Percentiles rank a stretch among this genome's conserved stretches.
These are phyloP conservation scores for Miscanthus lutarioriparius DNA, from an alignment of 176 grass and related monocot species.

Conservation along the genomic window DNA sequence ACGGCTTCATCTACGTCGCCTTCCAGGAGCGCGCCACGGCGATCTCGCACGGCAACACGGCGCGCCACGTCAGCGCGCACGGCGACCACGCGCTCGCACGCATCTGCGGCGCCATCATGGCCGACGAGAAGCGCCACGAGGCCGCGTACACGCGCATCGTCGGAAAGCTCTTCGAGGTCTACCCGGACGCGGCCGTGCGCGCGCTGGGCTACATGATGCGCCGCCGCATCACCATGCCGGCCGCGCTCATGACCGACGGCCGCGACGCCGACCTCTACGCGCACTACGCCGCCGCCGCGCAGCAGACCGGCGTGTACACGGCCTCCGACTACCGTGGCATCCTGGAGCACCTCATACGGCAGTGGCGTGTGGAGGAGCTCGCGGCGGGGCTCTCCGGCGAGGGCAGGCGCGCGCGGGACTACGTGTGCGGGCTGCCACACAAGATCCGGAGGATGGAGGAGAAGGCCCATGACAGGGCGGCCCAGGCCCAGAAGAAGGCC, in stretches of 20 bases:
- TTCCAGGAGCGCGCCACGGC: constrained; percentile 92
- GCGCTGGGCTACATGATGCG: constrained; percentile 83
- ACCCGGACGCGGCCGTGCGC: constrained; percentile 61
- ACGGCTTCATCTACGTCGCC: constrained; percentile 76
- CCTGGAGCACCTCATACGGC: constrained; percentile 62
- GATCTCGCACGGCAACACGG: constrained; percentile 85
- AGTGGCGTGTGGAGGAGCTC: constrained; percentile 63
- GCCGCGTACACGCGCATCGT: constrained; percentile 61
- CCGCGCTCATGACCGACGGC: constrained; percentile 76
- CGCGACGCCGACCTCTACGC: constrained; percentile 55
- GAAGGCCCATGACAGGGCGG: constrained; percentile 54
- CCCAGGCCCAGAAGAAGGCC: constrained; percentile 1
- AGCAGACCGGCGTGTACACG: constrained; percentile 59
- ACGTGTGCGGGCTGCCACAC: constrained; percentile 54
- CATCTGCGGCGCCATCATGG: constrained; percentile 63
- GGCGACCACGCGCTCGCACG: constrained; percentile 61
- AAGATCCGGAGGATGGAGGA: constrained; percentile 73
- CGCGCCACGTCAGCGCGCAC: constrained; percentile 40
- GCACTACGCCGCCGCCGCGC: constrained; percentile 50
- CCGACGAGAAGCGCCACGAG: constrained; percentile 93
- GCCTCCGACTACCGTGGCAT: constrained; percentile 59
- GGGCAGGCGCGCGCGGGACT: constrained; percentile 65
- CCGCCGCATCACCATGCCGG: constrained; percentile 75
- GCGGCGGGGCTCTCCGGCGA: constrained; percentile 52
- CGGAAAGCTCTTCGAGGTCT: constrained; percentile 56